A percentile compares a stretch with the other conserved stretches of the same genome.
Conservation (phyloP, 192 early-diverging fungal species). For the Gryganskiella cystojenkinii region DNA sequence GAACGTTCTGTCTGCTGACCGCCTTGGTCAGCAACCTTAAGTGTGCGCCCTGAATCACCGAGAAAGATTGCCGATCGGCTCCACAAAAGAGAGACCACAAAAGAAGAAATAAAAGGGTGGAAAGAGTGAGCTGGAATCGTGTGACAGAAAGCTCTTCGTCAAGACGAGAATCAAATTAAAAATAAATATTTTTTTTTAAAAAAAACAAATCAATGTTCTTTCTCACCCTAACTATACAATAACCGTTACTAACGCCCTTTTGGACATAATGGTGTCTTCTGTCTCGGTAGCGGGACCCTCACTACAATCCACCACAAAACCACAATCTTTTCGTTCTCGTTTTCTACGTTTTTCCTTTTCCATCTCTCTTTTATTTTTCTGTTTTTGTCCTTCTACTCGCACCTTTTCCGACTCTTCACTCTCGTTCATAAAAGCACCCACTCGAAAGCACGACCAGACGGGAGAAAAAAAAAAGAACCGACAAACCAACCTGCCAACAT, state of each 20-base stretch:
- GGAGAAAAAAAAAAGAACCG: neutral
- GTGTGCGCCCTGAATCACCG: too few relatives aligned
- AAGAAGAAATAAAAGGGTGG: neutral
- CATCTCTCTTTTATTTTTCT: neutral
- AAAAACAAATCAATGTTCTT: too few relatives aligned
- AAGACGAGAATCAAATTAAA: neutral
- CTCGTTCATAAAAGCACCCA: conserved; percentile 2
- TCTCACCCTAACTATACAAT: too few relatives aligned
- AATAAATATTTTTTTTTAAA: too few relatives aligned
- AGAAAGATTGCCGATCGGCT: too few relatives aligned
- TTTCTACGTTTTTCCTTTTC: neutral
- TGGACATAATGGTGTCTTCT: too few relatives aligned
- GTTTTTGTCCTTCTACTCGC: neutral
- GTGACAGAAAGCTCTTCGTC: neutral
- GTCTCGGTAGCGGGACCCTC: too few relatives aligned
- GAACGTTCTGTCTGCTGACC: too few relatives aligned
- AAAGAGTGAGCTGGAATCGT: conserved; percentile 13
- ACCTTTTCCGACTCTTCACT: neutral
- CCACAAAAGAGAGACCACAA: neutral
- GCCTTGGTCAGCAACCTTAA: too few relatives aligned
- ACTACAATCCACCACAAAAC: too few relatives aligned
- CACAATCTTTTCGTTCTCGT: neutral
- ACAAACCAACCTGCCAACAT: neutral
- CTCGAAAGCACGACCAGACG: neutral
- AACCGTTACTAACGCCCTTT: too few relatives aligned